Conservation (phyloP, 2,329 filamentous ascomycete species). For the Verticillium alfalfae region DNA sequence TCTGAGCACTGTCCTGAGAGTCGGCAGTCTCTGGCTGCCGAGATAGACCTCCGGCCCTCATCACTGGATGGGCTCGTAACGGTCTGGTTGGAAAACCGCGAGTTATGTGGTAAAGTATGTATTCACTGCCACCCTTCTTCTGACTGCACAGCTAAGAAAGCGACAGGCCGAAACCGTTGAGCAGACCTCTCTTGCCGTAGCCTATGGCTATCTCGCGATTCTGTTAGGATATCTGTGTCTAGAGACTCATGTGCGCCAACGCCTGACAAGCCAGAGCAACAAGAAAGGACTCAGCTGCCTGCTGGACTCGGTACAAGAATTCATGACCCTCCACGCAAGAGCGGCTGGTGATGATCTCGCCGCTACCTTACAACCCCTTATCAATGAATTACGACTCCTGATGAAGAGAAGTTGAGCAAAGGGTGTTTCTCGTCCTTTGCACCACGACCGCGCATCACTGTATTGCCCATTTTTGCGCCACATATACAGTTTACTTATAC, state of each 20-base stretch:
- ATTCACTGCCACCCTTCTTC: neutral
- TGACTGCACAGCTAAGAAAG: constrained; percentile 9
- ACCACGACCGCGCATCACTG: too few species aligned
- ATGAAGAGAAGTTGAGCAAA: neutral
- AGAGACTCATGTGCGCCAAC: constrained; percentile 34
- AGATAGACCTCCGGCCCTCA: constrained; percentile 28
- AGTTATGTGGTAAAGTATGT: constrained; percentile 63
- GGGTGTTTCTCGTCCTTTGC: neutral
- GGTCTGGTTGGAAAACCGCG: constrained; percentile 63
- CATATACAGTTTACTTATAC: neutral
- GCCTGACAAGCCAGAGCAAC: constrained; percentile 34
- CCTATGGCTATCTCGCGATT: constrained; percentile 80
- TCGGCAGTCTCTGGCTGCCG: constrained; percentile 30
- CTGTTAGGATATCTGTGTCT: constrained; percentile 78
- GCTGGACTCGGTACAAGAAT: constrained; percentile 48
- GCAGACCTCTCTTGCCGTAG: constrained; percentile 74
- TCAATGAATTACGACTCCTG: constrained; percentile 24
- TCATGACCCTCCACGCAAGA: constrained; percentile 44
- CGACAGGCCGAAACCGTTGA: constrained; percentile 62
- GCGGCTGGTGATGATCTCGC: constrained; percentile 24
- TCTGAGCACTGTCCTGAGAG: constrained; percentile 69
- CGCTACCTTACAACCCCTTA: constrained; percentile 25
- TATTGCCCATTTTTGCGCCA: neutral
- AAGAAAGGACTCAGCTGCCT: constrained; percentile 39
- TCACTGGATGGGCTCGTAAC: constrained; percentile 55